A percentile compares a stretch with the other conserved stretches of the same genome.
Conservation (phyloP, 306 rosid species). For the Potentilla sterilis region DNA sequence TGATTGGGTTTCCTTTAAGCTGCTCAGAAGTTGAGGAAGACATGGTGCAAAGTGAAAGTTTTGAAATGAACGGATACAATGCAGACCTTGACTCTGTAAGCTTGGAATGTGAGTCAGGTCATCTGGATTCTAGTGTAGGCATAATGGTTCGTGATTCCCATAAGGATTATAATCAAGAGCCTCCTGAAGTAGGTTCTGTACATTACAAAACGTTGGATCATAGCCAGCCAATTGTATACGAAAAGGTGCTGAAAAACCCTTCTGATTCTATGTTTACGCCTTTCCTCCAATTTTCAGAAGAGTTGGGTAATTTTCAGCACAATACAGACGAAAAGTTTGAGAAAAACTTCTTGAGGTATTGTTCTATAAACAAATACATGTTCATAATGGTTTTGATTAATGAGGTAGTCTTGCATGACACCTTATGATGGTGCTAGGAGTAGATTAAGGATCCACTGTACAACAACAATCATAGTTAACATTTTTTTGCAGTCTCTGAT, state of each 20-base stretch:
- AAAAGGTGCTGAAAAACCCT: constrained; percentile 21
- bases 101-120: constrained; percentile 41
- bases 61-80: constrained; percentile 40
- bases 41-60: constrained; percentile 37
- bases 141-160: constrained; percentile 17
- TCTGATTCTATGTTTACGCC: constrained; percentile 25
- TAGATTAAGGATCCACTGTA: neutral
- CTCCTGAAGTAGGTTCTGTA: neutral
- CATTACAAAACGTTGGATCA: neutral
- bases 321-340: constrained; percentile 41
- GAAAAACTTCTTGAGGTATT: constrained; percentile 45
- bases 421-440: neutral
- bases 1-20: constrained; percentile 30
- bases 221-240: neutral
- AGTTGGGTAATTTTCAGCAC: constrained; percentile 45
- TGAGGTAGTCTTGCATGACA: neutral
- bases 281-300: constrained; percentile 36
- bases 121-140: constrained; percentile 40
- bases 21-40: constrained; percentile 52
- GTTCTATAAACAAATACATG: neutral
- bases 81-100: constrained; percentile 35
- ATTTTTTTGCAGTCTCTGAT: neutral
- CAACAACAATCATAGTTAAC: neutral
- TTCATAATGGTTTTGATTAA: neutral
- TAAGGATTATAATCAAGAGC: constrained; percentile 18